A percentile compares a stretch with the other conserved stretches of the same genome.
These are phyloP conservation scores for Prunus salicina DNA, from an alignment of 306 rosid genomes.

Conservation along the genomic window DNA sequence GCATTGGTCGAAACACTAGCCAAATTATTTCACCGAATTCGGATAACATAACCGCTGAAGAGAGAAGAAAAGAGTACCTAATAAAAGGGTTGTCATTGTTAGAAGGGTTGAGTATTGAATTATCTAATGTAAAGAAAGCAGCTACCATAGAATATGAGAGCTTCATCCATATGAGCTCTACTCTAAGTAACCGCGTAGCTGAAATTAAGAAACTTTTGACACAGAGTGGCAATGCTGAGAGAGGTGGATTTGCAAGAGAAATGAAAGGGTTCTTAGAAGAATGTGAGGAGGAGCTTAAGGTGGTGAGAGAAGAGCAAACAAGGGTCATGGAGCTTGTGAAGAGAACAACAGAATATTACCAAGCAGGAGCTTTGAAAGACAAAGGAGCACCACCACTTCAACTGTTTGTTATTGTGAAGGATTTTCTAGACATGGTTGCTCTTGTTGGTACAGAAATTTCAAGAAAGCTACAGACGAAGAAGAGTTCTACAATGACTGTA, in stretches of 20 bases:
- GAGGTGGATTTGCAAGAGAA: slow-evolving; percentile 46
- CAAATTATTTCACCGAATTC: slow-evolving; percentile 7
- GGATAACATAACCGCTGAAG: slow-evolving; percentile 19
- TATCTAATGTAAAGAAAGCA: slow-evolving; percentile 64
- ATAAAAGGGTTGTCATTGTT: slow-evolving; percentile 47
- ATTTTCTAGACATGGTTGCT: slow-evolving; percentile 62
- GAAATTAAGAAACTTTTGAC: slow-evolving; percentile 47
- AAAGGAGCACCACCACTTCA: slow-evolving; percentile 46
- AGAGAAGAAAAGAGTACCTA: slow-evolving; percentile 39
- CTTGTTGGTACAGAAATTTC: slow-evolving; percentile 52
- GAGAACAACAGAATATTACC: slow-evolving; percentile 63
- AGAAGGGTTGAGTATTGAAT: slow-evolving; percentile 49
- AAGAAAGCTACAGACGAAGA: slow-evolving; percentile 48
- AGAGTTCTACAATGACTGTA: slow-evolving; percentile 11
- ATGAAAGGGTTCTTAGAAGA: slow-evolving; percentile 63
- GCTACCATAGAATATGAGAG: slow-evolving; percentile 52
- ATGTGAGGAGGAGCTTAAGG: slow-evolving; percentile 64
- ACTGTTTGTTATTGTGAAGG: slow-evolving; percentile 58
- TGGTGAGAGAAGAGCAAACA: slow-evolving; percentile 53
- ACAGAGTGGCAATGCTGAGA: slow-evolving; percentile 35
- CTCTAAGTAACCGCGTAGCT: slow-evolving; percentile 30
- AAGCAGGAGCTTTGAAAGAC: slow-evolving; percentile 50
- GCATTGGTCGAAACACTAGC: slow-evolving; percentile 12
- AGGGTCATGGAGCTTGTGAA: slow-evolving; percentile 64
- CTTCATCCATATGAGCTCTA: slow-evolving; percentile 39